Conservation (phyloP, 345 rosid genomes). For the Cardamine occulta region DNA sequence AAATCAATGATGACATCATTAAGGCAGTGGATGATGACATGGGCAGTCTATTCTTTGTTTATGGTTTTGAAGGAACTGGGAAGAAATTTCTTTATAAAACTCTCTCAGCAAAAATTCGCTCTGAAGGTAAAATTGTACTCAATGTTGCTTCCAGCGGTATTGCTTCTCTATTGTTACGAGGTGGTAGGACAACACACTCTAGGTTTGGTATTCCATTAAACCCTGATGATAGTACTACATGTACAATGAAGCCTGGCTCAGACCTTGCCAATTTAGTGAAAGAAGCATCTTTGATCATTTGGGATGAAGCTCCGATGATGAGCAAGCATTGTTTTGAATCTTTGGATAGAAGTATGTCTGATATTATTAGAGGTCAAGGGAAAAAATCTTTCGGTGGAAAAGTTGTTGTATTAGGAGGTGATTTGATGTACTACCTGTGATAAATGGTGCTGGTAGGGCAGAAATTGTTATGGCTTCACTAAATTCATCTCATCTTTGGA, state of each 20-base stretch:
- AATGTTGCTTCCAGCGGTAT: neutral
- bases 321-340: neutral
- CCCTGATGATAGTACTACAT: too few relatives aligned
- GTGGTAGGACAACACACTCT: too few relatives aligned
- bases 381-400: neutral
- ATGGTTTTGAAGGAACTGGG: too few relatives aligned
- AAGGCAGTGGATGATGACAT: neutral
- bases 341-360: neutral
- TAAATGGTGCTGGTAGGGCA: neutral
- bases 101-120: too few relatives aligned
- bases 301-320: neutral
- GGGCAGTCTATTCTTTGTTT: too few relatives aligned
- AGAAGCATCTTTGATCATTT: neutral
- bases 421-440: neutral
- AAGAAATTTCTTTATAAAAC: too few relatives aligned
- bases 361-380: neutral
- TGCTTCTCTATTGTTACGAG: too few relatives aligned
- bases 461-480: neutral
- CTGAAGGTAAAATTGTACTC: neutral
- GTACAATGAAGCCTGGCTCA: too few relatives aligned
- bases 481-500: neutral
- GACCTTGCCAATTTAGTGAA: neutral
- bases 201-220: too few relatives aligned
- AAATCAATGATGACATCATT: neutral
- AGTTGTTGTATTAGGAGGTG: neutral